Conservation (phyloP, 352 stramenopile species). For the Phytophthora melonis region DNA sequence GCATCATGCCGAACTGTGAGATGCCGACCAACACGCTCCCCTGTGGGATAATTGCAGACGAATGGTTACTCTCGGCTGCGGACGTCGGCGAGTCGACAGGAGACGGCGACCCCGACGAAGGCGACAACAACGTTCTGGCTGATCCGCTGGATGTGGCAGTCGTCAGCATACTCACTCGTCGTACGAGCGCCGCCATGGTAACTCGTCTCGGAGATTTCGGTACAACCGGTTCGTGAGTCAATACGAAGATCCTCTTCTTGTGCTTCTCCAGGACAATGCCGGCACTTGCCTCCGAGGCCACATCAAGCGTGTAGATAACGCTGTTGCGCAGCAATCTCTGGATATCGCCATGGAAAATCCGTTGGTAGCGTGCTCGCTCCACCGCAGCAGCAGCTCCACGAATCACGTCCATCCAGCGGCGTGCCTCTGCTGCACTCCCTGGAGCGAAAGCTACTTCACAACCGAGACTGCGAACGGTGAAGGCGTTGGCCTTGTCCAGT, state of each 20-base stretch:
- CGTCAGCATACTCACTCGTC: slow-evolving; percentile 33
- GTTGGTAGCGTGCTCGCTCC: slow-evolving; percentile 42
- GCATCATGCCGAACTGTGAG: slow-evolving; percentile 65
- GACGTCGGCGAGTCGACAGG: slow-evolving; percentile 1
- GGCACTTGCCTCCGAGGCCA: slow-evolving; percentile 29
- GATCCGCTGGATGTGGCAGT: slow-evolving; percentile 22
- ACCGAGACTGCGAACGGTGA: slow-evolving; percentile 59
- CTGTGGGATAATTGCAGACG: slow-evolving; percentile 43
- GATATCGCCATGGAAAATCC: slow-evolving; percentile 66
- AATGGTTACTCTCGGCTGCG: slow-evolving; percentile 12
- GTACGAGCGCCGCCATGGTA: slow-evolving; percentile 32
- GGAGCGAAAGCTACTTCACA: slow-evolving; percentile 61
- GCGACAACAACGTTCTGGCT: slow-evolving; percentile 13
- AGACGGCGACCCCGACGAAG: slow-evolving; percentile 8
- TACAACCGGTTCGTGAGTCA: slow-evolving; percentile 53
- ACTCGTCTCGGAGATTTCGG: slow-evolving; percentile 11
- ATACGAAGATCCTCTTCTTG: slow-evolving; percentile 68
- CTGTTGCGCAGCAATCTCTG: slow-evolving; percentile 54
- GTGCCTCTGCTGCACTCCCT: slow-evolving; percentile 43
- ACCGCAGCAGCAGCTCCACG: slow-evolving; percentile 35
- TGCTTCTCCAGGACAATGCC: slow-evolving; percentile 66
- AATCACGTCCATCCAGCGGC: slow-evolving; percentile 63
- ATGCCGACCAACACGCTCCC: slow-evolving; percentile 69
- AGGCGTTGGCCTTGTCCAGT: slow-evolving; percentile 65
- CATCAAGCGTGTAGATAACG: slow-evolving; percentile 58